Base-by-base conservation (phyloP, 2,329 filamentous ascomycete genomes). In the Calonectria montana region DNA sequence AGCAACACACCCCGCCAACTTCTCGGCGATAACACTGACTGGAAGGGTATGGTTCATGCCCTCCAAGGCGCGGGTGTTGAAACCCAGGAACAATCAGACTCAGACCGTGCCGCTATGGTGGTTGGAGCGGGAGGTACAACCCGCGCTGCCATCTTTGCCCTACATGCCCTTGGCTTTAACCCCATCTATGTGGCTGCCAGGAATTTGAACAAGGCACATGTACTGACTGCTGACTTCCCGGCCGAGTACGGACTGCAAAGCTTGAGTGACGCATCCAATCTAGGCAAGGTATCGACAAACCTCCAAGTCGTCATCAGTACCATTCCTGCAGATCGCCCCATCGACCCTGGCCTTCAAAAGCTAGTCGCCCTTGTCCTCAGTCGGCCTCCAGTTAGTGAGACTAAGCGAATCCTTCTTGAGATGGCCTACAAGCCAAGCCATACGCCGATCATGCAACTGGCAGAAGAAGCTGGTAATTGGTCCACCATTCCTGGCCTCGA, bases 361-460 rank as follows among this genome's bases (percentile, higher is more conserved):
- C 87, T 94, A 2, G 84, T 98, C 12, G 83, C 85, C 6, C 83
- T 87, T 18, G 79, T 91, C 39, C 80, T 91, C n/a, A 84, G 86
- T 70, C 83, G 82, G 27, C 83, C 79, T 72, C 81, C 79, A 72
- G 79, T 67, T 78, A 81, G 79, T 74, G 69, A 69, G 27, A 83
- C 84, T 7, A 84, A 83, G 29, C 89, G 90, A 23, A 90, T 97
- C 15, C 84, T 98, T 72, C 85, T 98, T 4, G 97, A 99, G 83
- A 98, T 99, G 96, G 96, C 97, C 2, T 99, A 99, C 84, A 97
- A 96, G 83, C 97, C 97, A 23, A 87, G 90, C 0, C 89, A 94
- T 65, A 99, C 97, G 5, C 90, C 93, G 9, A 84, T 98, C 76
- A 98, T 98, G 92, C 89, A 94, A 81, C 86, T 98, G 81, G 96